These are phyloP conservation scores for Pseudogymnoascus sp. DNA, from an alignment of 2,329 filamentous ascomycete species.

Conservation along the genomic window DNA sequence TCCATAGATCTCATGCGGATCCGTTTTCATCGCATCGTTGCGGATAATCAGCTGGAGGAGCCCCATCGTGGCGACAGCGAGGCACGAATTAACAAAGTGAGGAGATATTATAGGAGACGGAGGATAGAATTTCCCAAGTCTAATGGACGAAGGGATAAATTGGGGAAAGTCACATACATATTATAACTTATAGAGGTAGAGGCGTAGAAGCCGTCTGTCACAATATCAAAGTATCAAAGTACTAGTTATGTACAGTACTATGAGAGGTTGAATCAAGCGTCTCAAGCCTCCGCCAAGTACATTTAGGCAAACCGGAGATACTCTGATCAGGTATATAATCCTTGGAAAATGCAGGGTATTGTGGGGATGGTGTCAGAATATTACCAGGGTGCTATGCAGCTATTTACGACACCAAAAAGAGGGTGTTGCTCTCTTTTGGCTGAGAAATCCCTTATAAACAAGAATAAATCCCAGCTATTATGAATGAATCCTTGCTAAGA, in stretches of 20 bases:
- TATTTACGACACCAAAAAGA: neutral
- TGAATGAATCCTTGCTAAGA: neutral
- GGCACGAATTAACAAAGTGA: neutral
- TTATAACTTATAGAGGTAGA: neutral
- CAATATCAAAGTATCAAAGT: neutral
- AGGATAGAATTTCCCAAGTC: neutral
- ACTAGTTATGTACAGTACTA: neutral
- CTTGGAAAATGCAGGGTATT: neutral
- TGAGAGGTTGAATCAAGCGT: neutral
- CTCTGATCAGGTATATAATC: neutral
- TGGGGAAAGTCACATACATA: neutral
- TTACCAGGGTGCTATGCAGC: neutral
- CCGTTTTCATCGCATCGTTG: constrained; percentile 13
- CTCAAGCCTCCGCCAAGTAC: neutral
- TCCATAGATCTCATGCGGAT: constrained; percentile 14
- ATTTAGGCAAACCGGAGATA: neutral
- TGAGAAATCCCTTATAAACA: neutral
- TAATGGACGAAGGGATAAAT: neutral
- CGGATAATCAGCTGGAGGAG: constrained; percentile 11
- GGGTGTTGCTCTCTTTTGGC: neutral
- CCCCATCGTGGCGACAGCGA: neutral
- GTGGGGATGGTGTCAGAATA: neutral
- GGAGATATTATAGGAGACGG: neutral
- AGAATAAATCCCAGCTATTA: neutral
- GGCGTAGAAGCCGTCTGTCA: neutral